phyloP scores from a whole-genome alignment of 2,329 filamentous ascomycete species.

The Periconia digitata region DNA sequence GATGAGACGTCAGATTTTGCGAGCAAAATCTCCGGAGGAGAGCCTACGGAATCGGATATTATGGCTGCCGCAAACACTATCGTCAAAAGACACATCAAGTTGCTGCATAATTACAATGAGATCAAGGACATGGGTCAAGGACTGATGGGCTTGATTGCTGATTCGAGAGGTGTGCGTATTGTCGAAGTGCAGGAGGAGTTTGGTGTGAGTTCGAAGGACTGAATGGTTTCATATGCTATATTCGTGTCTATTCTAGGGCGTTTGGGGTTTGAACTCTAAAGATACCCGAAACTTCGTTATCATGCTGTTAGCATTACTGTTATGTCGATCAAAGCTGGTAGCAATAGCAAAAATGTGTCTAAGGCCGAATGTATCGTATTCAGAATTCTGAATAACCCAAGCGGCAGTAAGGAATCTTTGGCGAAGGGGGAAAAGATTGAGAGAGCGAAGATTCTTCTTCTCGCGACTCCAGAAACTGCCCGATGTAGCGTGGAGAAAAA shows the following conservation, averaged over 20 bases:
- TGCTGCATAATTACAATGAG: slow-evolving; percentile 71
- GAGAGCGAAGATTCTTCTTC: too few relatives aligned
- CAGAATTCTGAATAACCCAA: too few relatives aligned
- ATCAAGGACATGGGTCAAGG: slow-evolving; percentile 69
- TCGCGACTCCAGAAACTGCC: too few relatives aligned
- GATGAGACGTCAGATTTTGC: slow-evolving; percentile 21
- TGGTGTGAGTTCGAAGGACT: slow-evolving; percentile 48
- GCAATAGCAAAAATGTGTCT: too few relatives aligned
- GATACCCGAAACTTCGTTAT: not conserved
- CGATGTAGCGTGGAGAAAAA: too few relatives aligned
- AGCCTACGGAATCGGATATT: slow-evolving; percentile 32
- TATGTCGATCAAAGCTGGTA: too few relatives aligned
- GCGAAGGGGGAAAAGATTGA: too few relatives aligned
- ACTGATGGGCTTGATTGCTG: slow-evolving; percentile 67
- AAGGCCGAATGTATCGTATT: too few relatives aligned
- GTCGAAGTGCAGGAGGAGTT: slow-evolving; percentile 53
- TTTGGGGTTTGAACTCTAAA: not conserved
- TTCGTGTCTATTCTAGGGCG: not conserved
- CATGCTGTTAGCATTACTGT: too few relatives aligned
- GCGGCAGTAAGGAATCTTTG: too few relatives aligned
- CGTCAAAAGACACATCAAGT: slow-evolving; percentile 64
- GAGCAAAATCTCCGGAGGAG: slow-evolving; percentile 17
- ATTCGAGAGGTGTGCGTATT: slow-evolving; percentile 60
- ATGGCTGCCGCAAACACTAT: slow-evolving; percentile 52
- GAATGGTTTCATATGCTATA: slow-evolving; percentile 18